These are phyloP conservation scores for Agapanthus africanus DNA, from an alignment of 106 monocot genomes.

Conservation along the genomic window DNA sequence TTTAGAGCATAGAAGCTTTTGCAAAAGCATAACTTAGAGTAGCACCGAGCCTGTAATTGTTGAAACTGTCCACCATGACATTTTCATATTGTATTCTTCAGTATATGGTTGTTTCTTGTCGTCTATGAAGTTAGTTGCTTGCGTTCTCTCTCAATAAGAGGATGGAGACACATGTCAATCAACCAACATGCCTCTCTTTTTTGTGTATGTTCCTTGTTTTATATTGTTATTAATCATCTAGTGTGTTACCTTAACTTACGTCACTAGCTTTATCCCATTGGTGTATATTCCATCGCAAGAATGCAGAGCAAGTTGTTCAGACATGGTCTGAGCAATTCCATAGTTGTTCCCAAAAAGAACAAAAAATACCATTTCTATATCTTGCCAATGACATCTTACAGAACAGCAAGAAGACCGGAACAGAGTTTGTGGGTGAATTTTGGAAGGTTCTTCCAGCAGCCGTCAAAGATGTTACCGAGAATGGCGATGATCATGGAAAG, in stretches of 20 bases:
- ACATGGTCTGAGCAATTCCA: constrained; percentile 96
- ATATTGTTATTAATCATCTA: not conserved
- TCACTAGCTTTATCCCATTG: constrained; percentile 86
- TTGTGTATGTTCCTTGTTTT: not conserved
- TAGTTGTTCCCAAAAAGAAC: constrained; percentile 59
- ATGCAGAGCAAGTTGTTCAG: constrained; percentile 89
- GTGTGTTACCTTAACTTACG: constrained; percentile 33
- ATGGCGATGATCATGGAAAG: constrained; percentile 81
- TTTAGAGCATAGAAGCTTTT: too few relatives aligned
- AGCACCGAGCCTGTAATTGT: not conserved
- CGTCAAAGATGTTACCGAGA: constrained; percentile 71
- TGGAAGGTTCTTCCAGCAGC: constrained; percentile 98
- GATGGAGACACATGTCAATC: not conserved
- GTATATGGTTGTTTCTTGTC: not conserved
- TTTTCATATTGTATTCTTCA: not conserved
- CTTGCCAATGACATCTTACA: constrained; percentile 97
- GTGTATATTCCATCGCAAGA: constrained; percentile 94
- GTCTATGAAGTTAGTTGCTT: not conserved
- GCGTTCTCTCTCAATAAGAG: not conserved
- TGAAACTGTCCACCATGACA: not conserved
- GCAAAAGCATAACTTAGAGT: not conserved
- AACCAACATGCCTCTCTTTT: not conserved
- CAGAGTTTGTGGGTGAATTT: constrained; percentile 87
- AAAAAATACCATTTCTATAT: constrained; percentile 70
- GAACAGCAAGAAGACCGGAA: constrained; percentile 87